Evolutionary conservation across 1,284 basidiomycete genomes (phyloP), one percentile per base, ranked within the genome.

Genomic region (Sporisorium iseilematis-ciliati): DNA sequence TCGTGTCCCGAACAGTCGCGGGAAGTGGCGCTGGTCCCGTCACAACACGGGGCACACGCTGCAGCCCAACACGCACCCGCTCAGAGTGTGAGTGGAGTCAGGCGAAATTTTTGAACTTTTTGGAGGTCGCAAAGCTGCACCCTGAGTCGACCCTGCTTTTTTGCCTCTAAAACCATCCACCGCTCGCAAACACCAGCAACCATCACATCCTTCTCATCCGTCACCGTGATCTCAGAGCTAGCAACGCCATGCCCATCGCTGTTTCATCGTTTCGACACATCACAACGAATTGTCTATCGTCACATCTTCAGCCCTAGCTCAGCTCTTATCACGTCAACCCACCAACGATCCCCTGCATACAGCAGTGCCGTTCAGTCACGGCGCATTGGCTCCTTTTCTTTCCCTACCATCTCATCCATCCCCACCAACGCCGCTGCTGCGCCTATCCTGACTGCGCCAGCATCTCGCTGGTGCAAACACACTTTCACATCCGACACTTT

Each of bases 161-260:
- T 26, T 25, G 8, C 25, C 25, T 49, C 35, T 26, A 18, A 50
- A 21, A 51, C 51, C 43, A 38, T 49, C 46, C 50, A 57, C 54
- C 54, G 20, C 40, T 56, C 54, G 29, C 46, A n/a, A 52, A 38
- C 55, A 51, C 50, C 50, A 59, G 23, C 21, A 38, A 59, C 33
- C 29, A 38, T 38, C 35, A 49, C 57, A 40, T 8, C 35, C 35
- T 16, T 20, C 23, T 10, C 18, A 14, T 33, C 16, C 40, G 45
- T 31, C 6, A 20, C n/a, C 18, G 14, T 11, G 25, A 23, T 49
- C 14, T 16, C 12, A 12, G 35, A 3, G 11, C 35, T 38, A 10
- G 14, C 12, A 38, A 4, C 35, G 56, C 20, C 46, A 42, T 29
- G 56, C 48, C 6, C 14, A 35, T 14, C 35, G 35, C 50, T 25